Evolutionary conservation across 495 filamentous ascomycete species (phyloP), one percentile per base, ranked within the genome.

Genomic region (Podospora pseudopauciseta): DNA sequence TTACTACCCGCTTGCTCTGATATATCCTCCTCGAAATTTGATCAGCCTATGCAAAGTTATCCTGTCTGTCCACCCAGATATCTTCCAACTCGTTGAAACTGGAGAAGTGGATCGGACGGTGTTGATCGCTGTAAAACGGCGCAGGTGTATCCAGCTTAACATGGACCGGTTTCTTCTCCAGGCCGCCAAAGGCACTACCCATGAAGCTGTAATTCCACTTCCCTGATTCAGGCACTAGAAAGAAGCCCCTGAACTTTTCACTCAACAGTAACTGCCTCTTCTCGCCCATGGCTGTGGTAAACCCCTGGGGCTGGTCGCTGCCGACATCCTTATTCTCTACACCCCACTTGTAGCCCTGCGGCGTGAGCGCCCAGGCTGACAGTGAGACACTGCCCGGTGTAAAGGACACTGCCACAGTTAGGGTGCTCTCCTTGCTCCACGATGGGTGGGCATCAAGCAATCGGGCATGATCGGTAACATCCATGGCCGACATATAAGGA

Each of bases 171-270:
- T 91, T 93, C 88, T 97, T 97, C 84, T 97, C 94, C 64, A 96
- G 73, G 20, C 86, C 87, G 59, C 88, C 88, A 76, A 97, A 99
- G 18, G 87, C 87, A 67, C 89, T 92, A 54, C 95, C 95, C 89
- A 97, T 94, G 83, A 98, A 98, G 77, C 91, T 95, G 79, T 96
- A 99, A 79, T 99, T 99, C 96, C 96, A 99, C 27, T 91, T 84
- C 59, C 89, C 89, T 34, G 89, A 89, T 69, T 98, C 96, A 16
- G 96, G 96, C 18, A 97, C 92, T 68, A 99, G 80, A 87, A 98
- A 98, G 80, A 92, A 97, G 28, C 96, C 96, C 72, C 91, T 87
- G 72, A 97, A 94, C 78, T 91, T 91, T 77, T 97, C 94, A 72
- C 90, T 93, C 66, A 99, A 85, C 59, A 98, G 82, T 59, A 99